Conservation (phyloP, 2,329 filamentous ascomycete genomes). For the Cladosporium sp. region DNA sequence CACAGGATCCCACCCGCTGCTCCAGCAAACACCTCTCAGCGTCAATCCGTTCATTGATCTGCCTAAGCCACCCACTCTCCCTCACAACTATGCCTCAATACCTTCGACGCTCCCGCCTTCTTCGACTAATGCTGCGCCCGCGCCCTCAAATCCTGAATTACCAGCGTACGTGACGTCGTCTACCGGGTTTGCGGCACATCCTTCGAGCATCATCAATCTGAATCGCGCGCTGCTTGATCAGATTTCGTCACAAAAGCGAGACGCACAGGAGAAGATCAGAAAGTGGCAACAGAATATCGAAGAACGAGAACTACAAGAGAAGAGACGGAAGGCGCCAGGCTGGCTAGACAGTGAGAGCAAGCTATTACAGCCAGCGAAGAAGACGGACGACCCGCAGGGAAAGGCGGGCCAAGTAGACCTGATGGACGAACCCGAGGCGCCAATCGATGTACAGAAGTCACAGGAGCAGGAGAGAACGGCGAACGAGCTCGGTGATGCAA, state of each 20-base stretch:
- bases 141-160: slow-evolving; percentile 35
- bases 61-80: slow-evolving; percentile 82
- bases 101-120: slow-evolving; percentile 80
- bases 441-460: slow-evolving; percentile 6
- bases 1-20: slow-evolving; percentile 68
- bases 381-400: slow-evolving; percentile 12
- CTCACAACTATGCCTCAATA: slow-evolving; percentile 90
- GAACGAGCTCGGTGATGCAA: slow-evolving; percentile 31
- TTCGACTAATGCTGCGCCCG: slow-evolving; percentile 48
- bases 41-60: slow-evolving; percentile 93
- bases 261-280: slow-evolving; percentile 63
- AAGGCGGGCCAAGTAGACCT: slow-evolving; percentile 13
- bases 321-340: slow-evolving; percentile 71
- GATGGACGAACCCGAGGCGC: slow-evolving; percentile 23
- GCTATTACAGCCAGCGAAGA: slow-evolving; percentile 63
- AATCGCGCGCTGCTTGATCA: slow-evolving; percentile 76
- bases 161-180: slow-evolving; percentile 71
- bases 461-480: slow-evolving; percentile 21
- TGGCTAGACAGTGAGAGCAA: slow-evolving; percentile 73
- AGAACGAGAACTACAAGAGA: slow-evolving; percentile 70
- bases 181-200: slow-evolving; percentile 75
- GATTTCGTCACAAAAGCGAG: slow-evolving; percentile 63
- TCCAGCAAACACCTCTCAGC: slow-evolving; percentile 87
- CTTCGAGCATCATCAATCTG: slow-evolving; percentile 77
- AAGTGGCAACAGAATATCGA: slow-evolving; percentile 65